Evolutionary conservation across 192 early-diverging fungal genomes (phyloP).

Genomic region (Kappamyces sp.): DNA sequence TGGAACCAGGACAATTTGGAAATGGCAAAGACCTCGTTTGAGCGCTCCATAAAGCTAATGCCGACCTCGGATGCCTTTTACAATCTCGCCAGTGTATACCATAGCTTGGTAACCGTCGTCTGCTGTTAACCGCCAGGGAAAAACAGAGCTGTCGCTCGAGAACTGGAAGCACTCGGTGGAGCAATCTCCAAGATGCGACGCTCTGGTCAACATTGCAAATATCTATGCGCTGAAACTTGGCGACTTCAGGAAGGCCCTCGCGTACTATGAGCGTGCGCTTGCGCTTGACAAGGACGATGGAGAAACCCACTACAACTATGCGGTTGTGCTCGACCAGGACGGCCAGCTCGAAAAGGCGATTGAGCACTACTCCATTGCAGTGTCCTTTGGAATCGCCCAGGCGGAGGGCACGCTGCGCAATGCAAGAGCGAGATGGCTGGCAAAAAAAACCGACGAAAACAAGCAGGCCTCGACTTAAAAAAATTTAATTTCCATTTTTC

Average conservation of each 20-base stretch:
- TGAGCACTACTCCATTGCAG: constrained; percentile 45
- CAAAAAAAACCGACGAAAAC: constrained; percentile 22
- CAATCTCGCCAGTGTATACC: constrained; percentile 38
- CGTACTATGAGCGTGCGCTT: constrained; percentile 50
- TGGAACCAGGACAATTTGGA: not conserved
- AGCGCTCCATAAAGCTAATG: constrained; percentile 2
- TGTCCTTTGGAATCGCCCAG: constrained; percentile 40
- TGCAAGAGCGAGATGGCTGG: constrained; percentile 29
- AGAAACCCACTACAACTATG: constrained; percentile 58
- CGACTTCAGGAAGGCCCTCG: constrained; percentile 39
- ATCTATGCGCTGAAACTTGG: constrained; percentile 43
- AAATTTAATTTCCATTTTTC: no score
- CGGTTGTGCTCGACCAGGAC: constrained; percentile 54
- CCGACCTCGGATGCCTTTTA: constrained; percentile 35
- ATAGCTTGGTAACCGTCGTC: constrained; percentile 20
- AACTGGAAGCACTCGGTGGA: constrained; percentile 53
- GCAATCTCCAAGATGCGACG: constrained; percentile 53
- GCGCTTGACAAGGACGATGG: constrained; percentile 59
- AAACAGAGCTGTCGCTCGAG: constrained; percentile 48
- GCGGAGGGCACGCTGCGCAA: constrained; percentile 54
- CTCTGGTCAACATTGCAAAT: constrained; percentile 66
- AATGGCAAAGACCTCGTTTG: not conserved
- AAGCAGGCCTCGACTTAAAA: no score
- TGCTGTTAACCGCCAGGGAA: constrained; percentile 24
- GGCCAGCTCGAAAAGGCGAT: constrained; percentile 52